Evolutionary conservation across 2,329 filamentous ascomycete genomes (phyloP).

Genomic region (Colletotrichum sp.): DNA sequence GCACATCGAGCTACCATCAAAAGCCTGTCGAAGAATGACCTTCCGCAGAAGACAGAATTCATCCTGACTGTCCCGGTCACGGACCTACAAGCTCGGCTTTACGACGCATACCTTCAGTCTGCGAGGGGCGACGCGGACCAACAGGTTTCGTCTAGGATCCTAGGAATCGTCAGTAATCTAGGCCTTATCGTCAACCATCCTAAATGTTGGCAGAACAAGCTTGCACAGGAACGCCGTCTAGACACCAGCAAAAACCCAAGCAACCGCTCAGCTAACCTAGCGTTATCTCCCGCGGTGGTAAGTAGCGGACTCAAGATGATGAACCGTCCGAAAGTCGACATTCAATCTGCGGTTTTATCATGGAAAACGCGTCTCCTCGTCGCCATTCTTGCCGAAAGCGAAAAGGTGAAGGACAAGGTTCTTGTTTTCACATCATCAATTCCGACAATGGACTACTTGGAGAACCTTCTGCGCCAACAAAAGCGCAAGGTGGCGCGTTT

Average conservation of each 20-base stretch:
- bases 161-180: constrained; percentile 45
- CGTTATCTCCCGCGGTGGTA: not conserved
- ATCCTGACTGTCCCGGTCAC: constrained; percentile 78
- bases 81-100: constrained; percentile 65
- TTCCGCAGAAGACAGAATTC: constrained; percentile 83
- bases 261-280: not conserved
- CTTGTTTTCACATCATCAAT: constrained; percentile 82
- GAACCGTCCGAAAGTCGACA: constrained; percentile 34
- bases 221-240: constrained; percentile 23
- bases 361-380: constrained; percentile 73
- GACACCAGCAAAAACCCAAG: constrained; percentile 6
- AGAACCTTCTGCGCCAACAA: constrained; percentile 56
- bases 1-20: constrained; percentile 75
- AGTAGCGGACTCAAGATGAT: constrained; percentile 39
- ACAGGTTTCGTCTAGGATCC: constrained; percentile 24
- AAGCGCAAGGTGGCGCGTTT: constrained; percentile 61
- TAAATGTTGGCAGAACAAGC: constrained; percentile 45
- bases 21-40: constrained; percentile 64
- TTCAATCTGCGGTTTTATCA: constrained; percentile 59
- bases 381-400: constrained; percentile 71
- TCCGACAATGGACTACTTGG: constrained; percentile 72
- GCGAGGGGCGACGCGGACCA: not conserved
- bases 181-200: constrained; percentile 59
- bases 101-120: constrained; percentile 51
- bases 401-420: constrained; percentile 70